Percentiles rank a stretch among this genome's conserved stretches.
These are phyloP conservation scores for Cryptosporidium bovis DNA, from an alignment of 169 alveolate species.

Conservation along the genomic window DNA sequence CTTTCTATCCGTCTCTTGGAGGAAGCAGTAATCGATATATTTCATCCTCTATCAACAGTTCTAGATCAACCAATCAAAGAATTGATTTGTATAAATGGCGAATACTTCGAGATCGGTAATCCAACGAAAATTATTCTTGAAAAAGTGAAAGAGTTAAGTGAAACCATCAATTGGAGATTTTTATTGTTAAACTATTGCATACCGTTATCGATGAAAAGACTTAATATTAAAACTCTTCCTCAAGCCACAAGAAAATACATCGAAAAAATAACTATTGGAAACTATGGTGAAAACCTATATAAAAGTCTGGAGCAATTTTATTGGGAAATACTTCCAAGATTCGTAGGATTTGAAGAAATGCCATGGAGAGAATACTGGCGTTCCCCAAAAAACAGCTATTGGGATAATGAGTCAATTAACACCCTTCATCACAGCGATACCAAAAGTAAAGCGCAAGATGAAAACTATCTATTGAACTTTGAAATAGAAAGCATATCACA, in stretches of 20 bases:
- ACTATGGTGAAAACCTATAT: slow-evolving; percentile 48
- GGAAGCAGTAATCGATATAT: slow-evolving; percentile 60
- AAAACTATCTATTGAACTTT: slow-evolving; percentile 21
- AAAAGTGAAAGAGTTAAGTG: slow-evolving; percentile 14
- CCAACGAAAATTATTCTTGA: slow-evolving; percentile 50
- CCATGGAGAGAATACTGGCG: slow-evolving; percentile 74
- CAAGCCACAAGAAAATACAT: slow-evolving; percentile 25
- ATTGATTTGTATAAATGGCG: slow-evolving; percentile 24
- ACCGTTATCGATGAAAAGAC: slow-evolving; percentile 50
- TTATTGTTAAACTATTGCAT: slow-evolving; percentile 43
- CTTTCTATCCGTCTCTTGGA: slow-evolving; percentile 58
- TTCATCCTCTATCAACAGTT: slow-evolving; percentile 63
- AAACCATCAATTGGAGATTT: slow-evolving; percentile 69
- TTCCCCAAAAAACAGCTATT: slow-evolving; percentile 33
- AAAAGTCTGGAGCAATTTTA: slow-evolving; percentile 58
- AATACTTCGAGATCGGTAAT: slow-evolving; percentile 6
- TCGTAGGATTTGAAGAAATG: slow-evolving; percentile 65
- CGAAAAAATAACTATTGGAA: slow-evolving; percentile 51
- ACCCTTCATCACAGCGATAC: slow-evolving; percentile 1
- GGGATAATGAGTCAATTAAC: not conserved
- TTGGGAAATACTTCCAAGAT: slow-evolving; percentile 72
- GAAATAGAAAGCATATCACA: slow-evolving; percentile 31
- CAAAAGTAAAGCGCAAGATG: slow-evolving; percentile 16
- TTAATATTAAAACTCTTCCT: slow-evolving; percentile 39
- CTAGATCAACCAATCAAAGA: slow-evolving; percentile 55